Conservation (phyloP, 2,329 filamentous ascomycete genomes). For the Fragosphaeria purpurea region DNA sequence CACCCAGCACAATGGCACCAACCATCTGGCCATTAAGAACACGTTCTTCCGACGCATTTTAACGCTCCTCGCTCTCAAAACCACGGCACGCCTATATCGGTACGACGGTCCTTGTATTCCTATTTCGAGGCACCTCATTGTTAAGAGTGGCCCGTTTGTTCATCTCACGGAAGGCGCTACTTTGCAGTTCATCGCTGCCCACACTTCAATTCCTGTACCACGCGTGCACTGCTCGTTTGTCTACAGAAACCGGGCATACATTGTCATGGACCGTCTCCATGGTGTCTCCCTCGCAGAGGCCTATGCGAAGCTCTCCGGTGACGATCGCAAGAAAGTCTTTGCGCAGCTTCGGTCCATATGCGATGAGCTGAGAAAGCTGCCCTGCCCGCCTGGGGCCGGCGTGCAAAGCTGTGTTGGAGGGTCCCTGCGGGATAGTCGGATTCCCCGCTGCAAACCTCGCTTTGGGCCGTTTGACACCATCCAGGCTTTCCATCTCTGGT, state of each 20-base stretch:
- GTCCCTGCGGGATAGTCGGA: background rate
- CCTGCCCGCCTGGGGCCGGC: background rate
- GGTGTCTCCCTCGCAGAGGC: background rate
- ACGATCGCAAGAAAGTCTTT: background rate
- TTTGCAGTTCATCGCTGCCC: constrained; percentile 1
- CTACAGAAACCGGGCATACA: background rate
- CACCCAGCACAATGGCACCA: background rate
- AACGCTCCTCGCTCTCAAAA: background rate
- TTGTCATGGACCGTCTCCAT: constrained; percentile 5
- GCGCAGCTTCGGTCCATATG: constrained; percentile 1
- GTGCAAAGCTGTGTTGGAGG: background rate
- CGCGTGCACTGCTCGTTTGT: constrained; percentile 3
- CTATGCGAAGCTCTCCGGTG: background rate
- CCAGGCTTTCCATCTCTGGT: constrained; percentile 1
- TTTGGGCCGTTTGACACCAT: constrained; percentile 2
- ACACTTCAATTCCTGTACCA: constrained; percentile 7
- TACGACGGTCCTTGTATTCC: background rate
- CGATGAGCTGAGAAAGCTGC: background rate
- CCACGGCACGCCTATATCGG: background rate
- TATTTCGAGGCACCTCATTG: background rate
- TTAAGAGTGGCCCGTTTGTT: background rate
- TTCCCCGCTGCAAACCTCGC: background rate
- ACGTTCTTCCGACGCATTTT: background rate
- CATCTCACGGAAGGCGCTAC: constrained; percentile 2
- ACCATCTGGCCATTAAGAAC: background rate